Evolutionary conservation across 768 basidiomycete genomes (phyloP), one percentile per base, ranked within the genome.

Genomic region (Hydnomerulius pinastri): DNA sequence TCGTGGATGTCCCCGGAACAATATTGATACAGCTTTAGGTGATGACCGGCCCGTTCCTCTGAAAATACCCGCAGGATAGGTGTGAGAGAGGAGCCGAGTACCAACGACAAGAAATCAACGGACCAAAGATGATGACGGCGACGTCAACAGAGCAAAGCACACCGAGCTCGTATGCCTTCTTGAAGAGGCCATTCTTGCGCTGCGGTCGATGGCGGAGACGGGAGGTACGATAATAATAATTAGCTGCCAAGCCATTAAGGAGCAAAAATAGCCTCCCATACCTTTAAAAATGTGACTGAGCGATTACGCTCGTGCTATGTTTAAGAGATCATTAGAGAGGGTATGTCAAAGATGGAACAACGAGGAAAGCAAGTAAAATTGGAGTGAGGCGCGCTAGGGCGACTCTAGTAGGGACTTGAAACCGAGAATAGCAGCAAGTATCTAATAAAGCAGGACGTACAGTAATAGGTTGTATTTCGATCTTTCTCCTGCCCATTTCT

Each of bases 171-270:
- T 91, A 91, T 0, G 90, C 90, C 64, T 92, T 92, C 71, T 92
- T 91, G 84, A 92, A 92, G 55, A 92, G 83, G 4, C 90, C 90
- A 52, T 90, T 90, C 76, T 92, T 91, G 60, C 90, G 82, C 90
- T 92, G 72, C 38, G 58, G 53, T 60, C 39, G 46, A 52, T 57
- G 59, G 41, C 44, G 29, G 18, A 2, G 48, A 45, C 46, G 44
- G 56, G 47, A 54, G 44, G 46, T 44, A 39, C 56, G 53, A 68
- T 62, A 62, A 71, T 66, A 71, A 76, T 71, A 73, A 59, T 48
- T 51, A 50, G 46, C 59, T 63, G 71, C 71, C 68, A 73, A 70
- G 70, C 58, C 60, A 32, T 49, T 56, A 43, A 48, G 5, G 38
- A 61, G 70, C 76, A 81, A 83, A 81, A 83, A 87, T 85, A 85